phyloP scores from a whole-genome alignment of 73 alveolate genomes.

The Effrenium voratum region DNA sequence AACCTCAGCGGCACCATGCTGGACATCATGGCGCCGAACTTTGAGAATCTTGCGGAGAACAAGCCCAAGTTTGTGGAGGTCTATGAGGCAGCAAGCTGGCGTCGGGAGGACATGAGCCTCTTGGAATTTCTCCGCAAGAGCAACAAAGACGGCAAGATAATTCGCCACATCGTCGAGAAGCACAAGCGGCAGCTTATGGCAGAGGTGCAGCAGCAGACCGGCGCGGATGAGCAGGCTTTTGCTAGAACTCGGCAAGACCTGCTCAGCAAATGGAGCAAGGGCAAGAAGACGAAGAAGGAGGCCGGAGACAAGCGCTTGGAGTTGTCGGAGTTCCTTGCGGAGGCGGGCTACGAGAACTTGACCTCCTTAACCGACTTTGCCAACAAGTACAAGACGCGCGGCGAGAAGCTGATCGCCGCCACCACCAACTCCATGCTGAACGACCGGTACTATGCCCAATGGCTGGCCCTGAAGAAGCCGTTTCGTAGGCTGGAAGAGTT shows the following conservation, averaged over 20 bases:
- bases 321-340: not conserved
- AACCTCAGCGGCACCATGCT: not conserved
- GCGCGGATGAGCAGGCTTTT: not conserved
- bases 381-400: not conserved
- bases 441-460: conserved; percentile 38
- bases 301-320: too few species aligned
- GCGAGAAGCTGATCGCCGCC: conserved; percentile 40
- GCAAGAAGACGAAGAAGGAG: too few species aligned
- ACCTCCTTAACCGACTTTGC: not conserved
- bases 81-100: not conserved
- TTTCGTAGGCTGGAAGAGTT: conserved; percentile 30
- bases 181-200: not conserved
- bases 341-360: not conserved
- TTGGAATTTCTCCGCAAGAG: not conserved
- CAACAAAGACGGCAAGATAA: not conserved
- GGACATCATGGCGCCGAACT: conserved; percentile 1
- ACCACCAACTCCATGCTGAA: conserved; percentile 9
- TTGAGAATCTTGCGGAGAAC: not conserved
- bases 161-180: not conserved
- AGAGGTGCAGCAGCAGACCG: not conserved
- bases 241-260: not conserved
- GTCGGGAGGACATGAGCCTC: not conserved
- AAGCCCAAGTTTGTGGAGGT: not conserved
- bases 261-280: too few species aligned
- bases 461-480: conserved; percentile 45